These are phyloP conservation scores for Perilla frutescens DNA, from an alignment of 257 asterid species.

Conservation along the genomic window DNA sequence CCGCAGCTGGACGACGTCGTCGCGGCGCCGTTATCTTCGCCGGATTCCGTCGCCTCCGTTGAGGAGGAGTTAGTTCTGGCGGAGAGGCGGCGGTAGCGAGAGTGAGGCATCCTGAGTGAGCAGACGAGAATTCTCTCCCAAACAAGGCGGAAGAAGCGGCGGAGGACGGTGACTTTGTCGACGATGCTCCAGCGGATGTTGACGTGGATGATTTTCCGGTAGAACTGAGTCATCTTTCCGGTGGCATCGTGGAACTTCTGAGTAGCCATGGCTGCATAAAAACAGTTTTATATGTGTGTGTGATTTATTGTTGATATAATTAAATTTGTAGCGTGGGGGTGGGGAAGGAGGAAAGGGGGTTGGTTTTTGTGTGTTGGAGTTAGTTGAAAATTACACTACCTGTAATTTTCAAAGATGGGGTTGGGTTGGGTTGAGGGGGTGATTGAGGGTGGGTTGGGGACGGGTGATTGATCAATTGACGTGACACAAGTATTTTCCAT, in stretches of 20 bases:
- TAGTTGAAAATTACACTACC: constrained; percentile 28
- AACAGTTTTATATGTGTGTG: neutral
- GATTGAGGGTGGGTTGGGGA: neutral
- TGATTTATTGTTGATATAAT: neutral
- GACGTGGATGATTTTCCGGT: constrained; percentile 66
- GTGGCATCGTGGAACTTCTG: constrained; percentile 50
- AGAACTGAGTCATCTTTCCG: constrained; percentile 64
- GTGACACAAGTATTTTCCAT: too few species aligned
- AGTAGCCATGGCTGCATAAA: constrained; percentile 38
- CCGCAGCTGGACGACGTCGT: constrained; percentile 43
- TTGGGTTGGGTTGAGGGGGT: too few species aligned
- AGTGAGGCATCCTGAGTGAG: constrained; percentile 51
- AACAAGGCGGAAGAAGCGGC: constrained; percentile 55
- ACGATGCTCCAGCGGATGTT: constrained; percentile 67
- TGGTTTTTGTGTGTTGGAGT: constrained; percentile 11
- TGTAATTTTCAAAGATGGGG: neutral
- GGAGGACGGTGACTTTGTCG: constrained; percentile 55
- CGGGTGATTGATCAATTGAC: too few species aligned
- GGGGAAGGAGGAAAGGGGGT: neutral
- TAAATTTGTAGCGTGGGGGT: neutral
- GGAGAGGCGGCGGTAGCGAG: constrained; percentile 59
- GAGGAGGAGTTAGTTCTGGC: constrained; percentile 22
- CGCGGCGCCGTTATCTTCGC: constrained; percentile 16
- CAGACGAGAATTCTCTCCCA: constrained; percentile 72
- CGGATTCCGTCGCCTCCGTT: constrained; percentile 23